Evolutionary conservation across 2,329 filamentous ascomycete genomes (phyloP).

Genomic region (Cladosporium sphaerospermum): DNA sequence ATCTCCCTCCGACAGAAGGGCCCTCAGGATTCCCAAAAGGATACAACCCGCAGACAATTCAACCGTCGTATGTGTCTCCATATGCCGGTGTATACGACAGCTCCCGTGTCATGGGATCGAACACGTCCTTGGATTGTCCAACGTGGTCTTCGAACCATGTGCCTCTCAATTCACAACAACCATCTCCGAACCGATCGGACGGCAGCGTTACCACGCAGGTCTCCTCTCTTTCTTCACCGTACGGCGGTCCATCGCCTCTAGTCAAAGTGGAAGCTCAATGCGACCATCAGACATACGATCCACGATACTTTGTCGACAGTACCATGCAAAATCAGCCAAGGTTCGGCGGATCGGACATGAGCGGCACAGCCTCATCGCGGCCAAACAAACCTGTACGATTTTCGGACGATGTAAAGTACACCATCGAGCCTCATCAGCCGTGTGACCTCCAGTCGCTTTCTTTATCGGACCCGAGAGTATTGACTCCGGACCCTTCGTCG

Average conservation of each 20-base stretch:
- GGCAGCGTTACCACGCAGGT: constrained; percentile 2
- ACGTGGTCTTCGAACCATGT: not conserved
- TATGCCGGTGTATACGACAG: not conserved
- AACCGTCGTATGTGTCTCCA: not conserved
- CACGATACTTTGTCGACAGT: not conserved
- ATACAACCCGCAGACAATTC: not conserved
- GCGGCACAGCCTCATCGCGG: not conserved
- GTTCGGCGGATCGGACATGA: not conserved
- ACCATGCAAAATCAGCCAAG: not conserved
- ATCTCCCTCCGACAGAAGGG: not conserved
- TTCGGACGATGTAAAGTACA: not conserved
- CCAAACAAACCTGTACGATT: not conserved
- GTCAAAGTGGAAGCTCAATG: constrained; percentile 8
- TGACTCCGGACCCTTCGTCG: constrained; percentile 10
- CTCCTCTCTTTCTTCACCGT: constrained; percentile 1
- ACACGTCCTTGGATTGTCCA: not conserved
- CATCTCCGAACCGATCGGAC: constrained; percentile 4
- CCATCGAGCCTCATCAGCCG: not conserved
- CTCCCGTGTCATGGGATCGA: not conserved
- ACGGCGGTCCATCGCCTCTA: not conserved
- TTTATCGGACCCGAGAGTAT: not conserved
- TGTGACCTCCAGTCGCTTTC: constrained; percentile 1
- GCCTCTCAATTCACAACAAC: constrained; percentile 1
- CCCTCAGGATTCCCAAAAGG: not conserved
- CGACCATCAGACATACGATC: not conserved